Conservation (phyloP, 2,329 filamentous ascomycete genomes). For the Fusarium foetens region DNA sequence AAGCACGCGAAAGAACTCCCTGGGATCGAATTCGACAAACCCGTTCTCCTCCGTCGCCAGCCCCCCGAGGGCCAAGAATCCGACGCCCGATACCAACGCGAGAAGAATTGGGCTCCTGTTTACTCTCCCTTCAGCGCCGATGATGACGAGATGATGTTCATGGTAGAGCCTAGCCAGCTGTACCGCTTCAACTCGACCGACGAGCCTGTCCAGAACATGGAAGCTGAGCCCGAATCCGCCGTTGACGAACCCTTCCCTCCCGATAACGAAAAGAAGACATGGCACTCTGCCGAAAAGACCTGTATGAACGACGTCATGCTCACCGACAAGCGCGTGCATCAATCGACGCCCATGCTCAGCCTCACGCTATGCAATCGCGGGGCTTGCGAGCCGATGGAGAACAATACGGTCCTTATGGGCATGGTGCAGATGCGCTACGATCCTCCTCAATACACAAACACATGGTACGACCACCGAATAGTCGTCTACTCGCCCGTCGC, state of each 20-base stretch:
- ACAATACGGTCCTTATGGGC: conserved; percentile 37
- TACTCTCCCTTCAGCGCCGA: conserved; percentile 31
- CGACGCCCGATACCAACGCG: conserved; percentile 31
- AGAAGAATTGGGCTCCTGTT: conserved; percentile 40
- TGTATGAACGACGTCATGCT: conserved; percentile 41
- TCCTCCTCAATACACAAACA: conserved; percentile 32
- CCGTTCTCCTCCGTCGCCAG: conserved; percentile 29
- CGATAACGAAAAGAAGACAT: conserved; percentile 25
- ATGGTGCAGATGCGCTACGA: conserved; percentile 43
- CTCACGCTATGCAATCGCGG: conserved; percentile 37
- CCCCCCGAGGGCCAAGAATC: conserved; percentile 29
- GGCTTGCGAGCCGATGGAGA: conserved; percentile 24
- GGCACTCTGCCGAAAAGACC: conserved; percentile 31
- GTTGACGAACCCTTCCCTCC: conserved; percentile 38
- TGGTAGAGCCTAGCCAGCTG: conserved; percentile 36
- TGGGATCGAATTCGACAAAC: conserved; percentile 29
- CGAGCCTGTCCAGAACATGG: conserved; percentile 20
- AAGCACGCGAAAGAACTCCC: conserved; percentile 33
- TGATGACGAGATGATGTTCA: conserved; percentile 40
- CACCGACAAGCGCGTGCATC: conserved; percentile 34
- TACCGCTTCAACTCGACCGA: conserved; percentile 26
- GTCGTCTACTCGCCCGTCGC: conserved; percentile 34
- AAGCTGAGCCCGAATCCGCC: conserved; percentile 26
- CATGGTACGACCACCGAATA: conserved; percentile 40
- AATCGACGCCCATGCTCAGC: conserved; percentile 41